These are phyloP conservation scores for Casuarina glauca DNA, from an alignment of 306 rosid species.

Conservation along the genomic window DNA sequence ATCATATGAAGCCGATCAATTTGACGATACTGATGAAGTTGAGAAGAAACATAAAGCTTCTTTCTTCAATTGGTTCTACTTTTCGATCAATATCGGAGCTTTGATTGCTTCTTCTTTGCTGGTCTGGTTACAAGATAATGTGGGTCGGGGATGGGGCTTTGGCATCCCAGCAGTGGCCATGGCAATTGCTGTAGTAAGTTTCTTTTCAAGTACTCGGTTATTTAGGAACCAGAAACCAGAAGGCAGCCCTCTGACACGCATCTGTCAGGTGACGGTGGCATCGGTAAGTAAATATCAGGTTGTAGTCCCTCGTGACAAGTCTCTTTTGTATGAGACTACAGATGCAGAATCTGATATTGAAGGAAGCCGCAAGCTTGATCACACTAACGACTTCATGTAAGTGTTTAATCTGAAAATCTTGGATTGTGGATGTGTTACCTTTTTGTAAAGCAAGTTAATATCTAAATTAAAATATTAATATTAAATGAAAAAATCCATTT, in stretches of 20 bases:
- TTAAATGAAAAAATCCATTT: no score
- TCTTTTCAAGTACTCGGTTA: constrained; percentile 61
- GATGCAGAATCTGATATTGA: constrained; percentile 55
- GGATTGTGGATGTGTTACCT: not conserved
- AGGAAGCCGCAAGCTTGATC: constrained; percentile 83
- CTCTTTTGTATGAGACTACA: constrained; percentile 56
- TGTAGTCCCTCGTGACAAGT: constrained; percentile 50
- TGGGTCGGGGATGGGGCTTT: constrained; percentile 85
- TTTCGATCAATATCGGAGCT: constrained; percentile 76
- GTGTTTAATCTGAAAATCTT: constrained; percentile 10
- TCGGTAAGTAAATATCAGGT: constrained; percentile 48
- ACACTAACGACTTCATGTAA: constrained; percentile 59
- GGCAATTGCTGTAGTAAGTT: constrained; percentile 67
- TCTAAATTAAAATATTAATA: no score
- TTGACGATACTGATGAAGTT: constrained; percentile 53
- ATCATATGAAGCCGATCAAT: constrained; percentile 82
- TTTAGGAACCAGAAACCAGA: constrained; percentile 72
- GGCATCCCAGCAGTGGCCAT: constrained; percentile 71
- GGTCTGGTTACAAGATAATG: constrained; percentile 68
- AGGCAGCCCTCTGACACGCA: constrained; percentile 66
- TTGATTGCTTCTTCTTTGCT: constrained; percentile 64
- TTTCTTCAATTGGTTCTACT: constrained; percentile 83
- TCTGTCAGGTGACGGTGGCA: constrained; percentile 66
- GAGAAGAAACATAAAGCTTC: constrained; percentile 68
- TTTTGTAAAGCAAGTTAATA: not conserved